Percentiles rank a stretch among this genome's conserved stretches.
Evolutionary conservation across 352 stramenopile genomes (phyloP).

Genomic region (Phytopythium boreale): DNA sequence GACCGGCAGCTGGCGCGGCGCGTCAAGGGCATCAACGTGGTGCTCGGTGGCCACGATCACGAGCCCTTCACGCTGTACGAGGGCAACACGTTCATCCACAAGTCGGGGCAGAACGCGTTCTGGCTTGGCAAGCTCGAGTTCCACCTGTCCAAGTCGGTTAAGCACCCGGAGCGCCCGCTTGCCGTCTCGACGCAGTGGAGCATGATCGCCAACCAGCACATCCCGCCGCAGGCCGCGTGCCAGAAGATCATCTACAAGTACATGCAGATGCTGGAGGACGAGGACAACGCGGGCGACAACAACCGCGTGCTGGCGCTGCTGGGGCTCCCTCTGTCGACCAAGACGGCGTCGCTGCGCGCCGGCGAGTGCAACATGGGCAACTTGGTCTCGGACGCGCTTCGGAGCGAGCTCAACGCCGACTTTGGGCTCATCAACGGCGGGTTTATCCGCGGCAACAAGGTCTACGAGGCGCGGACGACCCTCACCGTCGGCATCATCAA

Average conservation of each 20-base stretch:
- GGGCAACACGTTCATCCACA: slow-evolving; percentile 85
- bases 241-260: slow-evolving; percentile 76
- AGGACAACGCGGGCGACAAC: slow-evolving; percentile 42
- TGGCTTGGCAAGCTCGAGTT: slow-evolving; percentile 85
- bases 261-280: slow-evolving; percentile 54
- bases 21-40: slow-evolving; percentile 74
- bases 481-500: slow-evolving; percentile 59
- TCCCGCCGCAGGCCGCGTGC: slow-evolving; percentile 48
- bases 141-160: slow-evolving; percentile 39
- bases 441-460: slow-evolving; percentile 71
- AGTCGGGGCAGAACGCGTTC: slow-evolving; percentile 86
- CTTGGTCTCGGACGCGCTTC: slow-evolving; percentile 77
- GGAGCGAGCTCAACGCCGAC: slow-evolving; percentile 53
- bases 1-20: slow-evolving; percentile 65
- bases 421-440: slow-evolving; percentile 77
- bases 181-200: slow-evolving; percentile 65
- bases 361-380: slow-evolving; percentile 78
- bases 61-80: slow-evolving; percentile 85
- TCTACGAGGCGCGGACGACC: slow-evolving; percentile 46
- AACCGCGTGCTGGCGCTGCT: slow-evolving; percentile 52
- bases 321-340: slow-evolving; percentile 53
- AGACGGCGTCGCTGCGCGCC: slow-evolving; percentile 65
- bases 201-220: slow-evolving; percentile 73
- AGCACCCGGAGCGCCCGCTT: slow-evolving; percentile 42
- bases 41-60: slow-evolving; percentile 92